Percentiles rank a stretch among this genome's conserved stretches.
Conservation (phyloP, 192 early-diverging fungal genomes). For the Linnemannia zychae region DNA sequence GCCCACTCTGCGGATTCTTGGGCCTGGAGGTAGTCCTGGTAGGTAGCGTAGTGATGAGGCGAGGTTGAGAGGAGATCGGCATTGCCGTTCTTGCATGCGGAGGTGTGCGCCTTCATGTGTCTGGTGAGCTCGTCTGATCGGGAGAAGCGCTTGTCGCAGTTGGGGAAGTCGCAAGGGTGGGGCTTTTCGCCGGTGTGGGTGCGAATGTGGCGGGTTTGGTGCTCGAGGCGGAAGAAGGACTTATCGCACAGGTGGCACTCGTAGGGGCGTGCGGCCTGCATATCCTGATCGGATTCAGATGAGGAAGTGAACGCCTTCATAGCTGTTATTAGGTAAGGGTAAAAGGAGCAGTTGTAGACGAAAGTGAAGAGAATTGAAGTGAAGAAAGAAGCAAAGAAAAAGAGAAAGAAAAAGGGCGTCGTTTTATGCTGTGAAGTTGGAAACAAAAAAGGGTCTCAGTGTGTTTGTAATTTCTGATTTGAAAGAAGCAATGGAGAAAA, state of each 20-base stretch:
- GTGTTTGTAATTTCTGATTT: not conserved
- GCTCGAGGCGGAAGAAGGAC: constrained; percentile 83
- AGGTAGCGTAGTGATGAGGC: constrained; percentile 51
- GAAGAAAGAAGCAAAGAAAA: not conserved
- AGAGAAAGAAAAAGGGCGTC: not conserved
- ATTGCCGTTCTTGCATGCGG: constrained; percentile 65
- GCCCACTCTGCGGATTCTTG: constrained; percentile 55
- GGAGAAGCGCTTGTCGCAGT: constrained; percentile 85
- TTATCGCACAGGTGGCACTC: constrained; percentile 81
- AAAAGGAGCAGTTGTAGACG: not conserved
- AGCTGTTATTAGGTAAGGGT: not conserved
- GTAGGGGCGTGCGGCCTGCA: constrained; percentile 69
- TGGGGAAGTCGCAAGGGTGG: constrained; percentile 79
- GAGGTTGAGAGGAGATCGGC: constrained; percentile 72
- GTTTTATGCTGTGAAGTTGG: not conserved
- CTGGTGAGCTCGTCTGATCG: constrained; percentile 85
- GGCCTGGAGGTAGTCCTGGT: constrained; percentile 52
- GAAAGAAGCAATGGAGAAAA: not conserved
- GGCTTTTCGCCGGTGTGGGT: constrained; percentile 90
- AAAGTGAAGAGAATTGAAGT: not conserved
- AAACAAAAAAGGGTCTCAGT: constrained; percentile 4
- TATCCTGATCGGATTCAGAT: constrained; percentile 39
- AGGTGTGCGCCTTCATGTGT: constrained; percentile 73
- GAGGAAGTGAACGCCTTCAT: constrained; percentile 2
- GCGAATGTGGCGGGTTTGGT: constrained; percentile 85